Evolutionary conservation across 2,329 filamentous ascomycete genomes (phyloP).

Genomic region (Ophiosphaerella herpotricha): DNA sequence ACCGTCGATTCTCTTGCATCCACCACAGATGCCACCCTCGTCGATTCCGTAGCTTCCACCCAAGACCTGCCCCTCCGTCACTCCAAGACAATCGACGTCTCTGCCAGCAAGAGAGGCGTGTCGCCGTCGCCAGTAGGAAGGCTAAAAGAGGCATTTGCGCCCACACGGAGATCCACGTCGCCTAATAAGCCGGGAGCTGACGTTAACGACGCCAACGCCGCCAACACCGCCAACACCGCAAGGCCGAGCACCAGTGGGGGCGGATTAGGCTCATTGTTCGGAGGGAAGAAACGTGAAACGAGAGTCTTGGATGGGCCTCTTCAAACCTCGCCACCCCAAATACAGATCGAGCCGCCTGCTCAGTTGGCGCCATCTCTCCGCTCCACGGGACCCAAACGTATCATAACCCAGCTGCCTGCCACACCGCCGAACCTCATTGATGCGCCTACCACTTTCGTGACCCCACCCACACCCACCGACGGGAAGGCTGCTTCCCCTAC

Average conservation of each 20-base stretch:
- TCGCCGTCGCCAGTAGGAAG: slow-evolving; percentile 77
- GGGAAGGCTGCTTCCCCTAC: slow-evolving; percentile 41
- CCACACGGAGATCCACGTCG: slow-evolving; percentile 34
- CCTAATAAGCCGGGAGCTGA: slow-evolving; percentile 31
- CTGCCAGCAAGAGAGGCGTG: slow-evolving; percentile 59
- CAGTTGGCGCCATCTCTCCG: slow-evolving; percentile 33
- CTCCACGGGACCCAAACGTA: slow-evolving; percentile 32
- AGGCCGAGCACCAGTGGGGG: slow-evolving; percentile 51
- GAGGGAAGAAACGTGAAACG: slow-evolving; percentile 41
- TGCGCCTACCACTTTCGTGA: slow-evolving; percentile 63
- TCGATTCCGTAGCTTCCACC: slow-evolving; percentile 38
- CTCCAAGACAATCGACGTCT: slow-evolving; percentile 40
- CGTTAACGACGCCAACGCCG: slow-evolving; percentile 44
- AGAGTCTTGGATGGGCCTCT: slow-evolving; percentile 35
- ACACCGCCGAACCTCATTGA: slow-evolving; percentile 50
- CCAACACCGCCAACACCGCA: slow-evolving; percentile 32
- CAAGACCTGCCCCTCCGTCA: slow-evolving; percentile 33
- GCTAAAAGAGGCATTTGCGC: slow-evolving; percentile 71
- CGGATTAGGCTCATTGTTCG: slow-evolving; percentile 49
- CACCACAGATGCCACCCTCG: slow-evolving; percentile 27
- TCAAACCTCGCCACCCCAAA: slow-evolving; percentile 36
- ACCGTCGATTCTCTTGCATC: slow-evolving; percentile 41
- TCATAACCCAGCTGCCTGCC: slow-evolving; percentile 47
- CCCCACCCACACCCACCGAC: slow-evolving; percentile 66
- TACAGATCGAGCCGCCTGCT: slow-evolving; percentile 39